A percentile compares a stretch with the other conserved stretches of the same genome.
Conservation (phyloP, 495 filamentous ascomycete species). For the Choiromyces venosus region DNA sequence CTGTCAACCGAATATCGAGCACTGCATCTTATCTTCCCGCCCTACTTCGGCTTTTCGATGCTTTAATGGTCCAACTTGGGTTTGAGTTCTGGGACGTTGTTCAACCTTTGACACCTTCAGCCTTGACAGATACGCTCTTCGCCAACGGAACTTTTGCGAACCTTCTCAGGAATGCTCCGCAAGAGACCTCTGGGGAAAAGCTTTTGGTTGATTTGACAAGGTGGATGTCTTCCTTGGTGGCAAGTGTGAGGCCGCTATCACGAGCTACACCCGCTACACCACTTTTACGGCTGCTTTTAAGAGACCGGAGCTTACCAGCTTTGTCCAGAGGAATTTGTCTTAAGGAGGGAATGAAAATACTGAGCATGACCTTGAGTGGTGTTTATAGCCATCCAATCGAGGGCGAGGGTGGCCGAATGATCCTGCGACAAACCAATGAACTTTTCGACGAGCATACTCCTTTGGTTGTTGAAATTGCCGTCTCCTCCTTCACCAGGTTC, state of each 20-base stretch:
- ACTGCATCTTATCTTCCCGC: conserved; percentile 35
- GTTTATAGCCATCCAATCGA: conserved; percentile 32
- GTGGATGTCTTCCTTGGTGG: conserved; percentile 42
- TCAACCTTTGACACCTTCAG: conserved; percentile 36
- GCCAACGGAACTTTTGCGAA: conserved; percentile 31
- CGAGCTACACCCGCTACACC: conserved; percentile 34
- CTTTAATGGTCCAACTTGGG: conserved; percentile 38
- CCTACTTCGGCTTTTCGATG: conserved; percentile 38
- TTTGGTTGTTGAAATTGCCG: conserved; percentile 30
- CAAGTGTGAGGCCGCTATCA: conserved; percentile 36
- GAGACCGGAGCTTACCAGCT: conserved; percentile 22
- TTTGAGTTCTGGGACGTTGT: conserved; percentile 41
- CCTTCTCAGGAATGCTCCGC: conserved; percentile 28
- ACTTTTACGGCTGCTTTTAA: conserved; percentile 35
- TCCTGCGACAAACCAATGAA: conserved; percentile 39
- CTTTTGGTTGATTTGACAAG: conserved; percentile 35
- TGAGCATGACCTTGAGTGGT: conserved; percentile 33
- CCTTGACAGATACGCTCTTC: conserved; percentile 37
- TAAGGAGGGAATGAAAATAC: conserved; percentile 41
- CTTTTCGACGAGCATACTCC: conserved; percentile 35
- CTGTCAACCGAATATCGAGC: conserved; percentile 35
- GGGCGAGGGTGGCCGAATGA: conserved; percentile 33
- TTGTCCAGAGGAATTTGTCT: conserved; percentile 38
- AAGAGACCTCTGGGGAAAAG: conserved; percentile 26
- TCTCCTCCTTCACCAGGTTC: conserved; percentile 24